These are phyloP conservation scores for Boletus subcaerulescens DNA, from an alignment of 768 basidiomycete genomes.

Conservation along the genomic window DNA sequence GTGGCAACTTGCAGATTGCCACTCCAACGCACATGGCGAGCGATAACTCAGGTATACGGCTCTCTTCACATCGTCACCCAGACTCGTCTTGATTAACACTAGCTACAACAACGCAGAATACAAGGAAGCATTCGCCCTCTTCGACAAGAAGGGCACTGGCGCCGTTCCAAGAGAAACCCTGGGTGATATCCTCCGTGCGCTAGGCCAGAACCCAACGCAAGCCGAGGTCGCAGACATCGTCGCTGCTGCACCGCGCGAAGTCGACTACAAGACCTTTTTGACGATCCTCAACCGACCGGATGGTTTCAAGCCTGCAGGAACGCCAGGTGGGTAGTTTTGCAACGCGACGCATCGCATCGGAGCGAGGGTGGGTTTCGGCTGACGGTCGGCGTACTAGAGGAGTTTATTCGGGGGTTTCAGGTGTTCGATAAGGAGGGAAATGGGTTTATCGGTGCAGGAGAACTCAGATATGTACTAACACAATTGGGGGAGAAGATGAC, in stretches of 20 bases:
- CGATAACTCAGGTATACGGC: constrained; percentile 47
- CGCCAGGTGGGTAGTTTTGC: constrained; percentile 62
- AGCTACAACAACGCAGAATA: constrained; percentile 57
- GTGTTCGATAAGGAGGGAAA: constrained; percentile 90
- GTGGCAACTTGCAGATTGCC: neutral
- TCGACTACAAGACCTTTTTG: constrained; percentile 91
- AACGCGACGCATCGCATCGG: neutral
- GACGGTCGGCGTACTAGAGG: constrained; percentile 55
- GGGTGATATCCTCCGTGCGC: constrained; percentile 88
- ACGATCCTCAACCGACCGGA: constrained; percentile 91
- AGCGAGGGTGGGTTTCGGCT: neutral
- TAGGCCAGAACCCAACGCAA: constrained; percentile 99
- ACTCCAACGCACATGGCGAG: constrained; percentile 31
- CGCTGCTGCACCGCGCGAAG: constrained; percentile 69
- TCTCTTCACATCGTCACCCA: constrained; percentile 1
- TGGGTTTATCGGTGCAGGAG: constrained; percentile 64
- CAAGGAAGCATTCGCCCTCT: constrained; percentile 96
- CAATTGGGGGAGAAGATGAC: constrained; percentile 98
- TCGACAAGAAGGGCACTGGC: constrained; percentile 95
- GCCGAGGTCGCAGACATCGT: constrained; percentile 90
- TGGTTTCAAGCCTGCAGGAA: constrained; percentile 96
- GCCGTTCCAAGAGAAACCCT: constrained; percentile 83
- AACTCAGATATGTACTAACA: constrained; percentile 81
- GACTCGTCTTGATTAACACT: constrained; percentile 3
- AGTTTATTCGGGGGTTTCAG: constrained; percentile 99